Evolutionary conservation across 2,329 filamentous ascomycete genomes (phyloP).

Genomic region (Paramyrothecium sp.): DNA sequence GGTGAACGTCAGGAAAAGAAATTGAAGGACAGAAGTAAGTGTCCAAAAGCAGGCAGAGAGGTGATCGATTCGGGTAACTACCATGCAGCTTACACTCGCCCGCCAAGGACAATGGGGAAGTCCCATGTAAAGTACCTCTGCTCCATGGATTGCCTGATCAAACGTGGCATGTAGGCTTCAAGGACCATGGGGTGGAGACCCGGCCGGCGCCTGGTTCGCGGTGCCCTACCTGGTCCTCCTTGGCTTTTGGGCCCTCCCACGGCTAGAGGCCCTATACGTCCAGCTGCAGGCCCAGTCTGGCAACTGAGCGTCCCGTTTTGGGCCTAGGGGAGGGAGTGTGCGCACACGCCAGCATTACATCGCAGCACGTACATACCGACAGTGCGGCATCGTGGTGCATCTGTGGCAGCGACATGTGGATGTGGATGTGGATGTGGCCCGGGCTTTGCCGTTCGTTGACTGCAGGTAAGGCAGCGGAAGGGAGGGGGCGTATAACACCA

Average conservation of each 20-base stretch:
- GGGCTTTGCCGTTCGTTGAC: background rate
- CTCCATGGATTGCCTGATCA: background rate
- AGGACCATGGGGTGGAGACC: background rate
- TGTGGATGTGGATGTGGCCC: background rate
- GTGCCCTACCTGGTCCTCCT: background rate
- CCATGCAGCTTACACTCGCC: background rate
- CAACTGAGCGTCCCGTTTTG: background rate
- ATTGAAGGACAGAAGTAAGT: background rate
- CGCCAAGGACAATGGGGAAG: background rate
- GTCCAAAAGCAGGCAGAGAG: background rate
- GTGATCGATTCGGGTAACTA: background rate
- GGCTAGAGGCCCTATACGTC: background rate
- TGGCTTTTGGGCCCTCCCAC: background rate
- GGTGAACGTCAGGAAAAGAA: background rate
- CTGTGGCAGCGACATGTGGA: background rate
- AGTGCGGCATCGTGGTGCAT: background rate
- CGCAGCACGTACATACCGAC: background rate
- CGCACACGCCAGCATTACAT: background rate
- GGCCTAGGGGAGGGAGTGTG: background rate
- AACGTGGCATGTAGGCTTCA: background rate
- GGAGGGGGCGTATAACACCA: background rate
- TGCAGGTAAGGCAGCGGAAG: background rate
- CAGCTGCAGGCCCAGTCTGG: background rate
- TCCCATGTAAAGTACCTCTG: too few relatives aligned
- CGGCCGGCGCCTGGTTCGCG: background rate